phyloP scores from a whole-genome alignment of 1,139 yeast species.

The Debaryomycetaceae sp. region DNA sequence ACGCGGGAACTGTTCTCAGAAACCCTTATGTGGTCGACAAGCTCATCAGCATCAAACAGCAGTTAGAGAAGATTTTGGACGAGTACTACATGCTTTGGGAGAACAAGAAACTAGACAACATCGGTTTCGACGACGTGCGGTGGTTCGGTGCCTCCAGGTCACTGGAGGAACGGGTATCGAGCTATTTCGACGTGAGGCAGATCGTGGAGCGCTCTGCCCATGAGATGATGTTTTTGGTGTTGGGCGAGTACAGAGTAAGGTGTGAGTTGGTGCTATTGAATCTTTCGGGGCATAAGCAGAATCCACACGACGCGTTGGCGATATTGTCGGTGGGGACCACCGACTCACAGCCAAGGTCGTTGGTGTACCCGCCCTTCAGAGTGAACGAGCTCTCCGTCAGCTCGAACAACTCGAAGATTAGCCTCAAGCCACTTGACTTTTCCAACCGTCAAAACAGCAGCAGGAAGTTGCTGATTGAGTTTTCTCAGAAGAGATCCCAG shows the following conservation, averaged over 20 bases:
- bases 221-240: slow-evolving; percentile 12
- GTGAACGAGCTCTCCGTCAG: slow-evolving; percentile 25
- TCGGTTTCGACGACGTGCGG: slow-evolving; percentile 34
- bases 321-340: slow-evolving; percentile 21
- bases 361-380: slow-evolving; percentile 44
- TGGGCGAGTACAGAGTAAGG: slow-evolving; percentile 4
- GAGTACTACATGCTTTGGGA: slow-evolving; percentile 14
- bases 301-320: slow-evolving; percentile 35
- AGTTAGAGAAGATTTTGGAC: slow-evolving; percentile 18
- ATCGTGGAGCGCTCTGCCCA: slow-evolving; percentile 32
- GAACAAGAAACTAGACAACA: slow-evolving; percentile 25
- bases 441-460: slow-evolving; percentile 5
- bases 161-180: slow-evolving; percentile 27
- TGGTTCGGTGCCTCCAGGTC: slow-evolving; percentile 14
- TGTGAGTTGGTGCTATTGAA: slow-evolving; percentile 33
- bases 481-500: not conserved
- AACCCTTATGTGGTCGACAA: slow-evolving; percentile 42
- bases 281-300: slow-evolving; percentile 15
- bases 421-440: slow-evolving; percentile 26
- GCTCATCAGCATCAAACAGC: slow-evolving; percentile 15
- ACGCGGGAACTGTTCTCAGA: slow-evolving; percentile 20
- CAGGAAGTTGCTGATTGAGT: not conserved
- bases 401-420: slow-evolving; percentile 17
- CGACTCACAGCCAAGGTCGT: slow-evolving; percentile 20
- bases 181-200: slow-evolving; percentile 36